Evolutionary conservation across 78 protist genomes (phyloP).

Genomic region (Bigelowiella natans): DNA sequence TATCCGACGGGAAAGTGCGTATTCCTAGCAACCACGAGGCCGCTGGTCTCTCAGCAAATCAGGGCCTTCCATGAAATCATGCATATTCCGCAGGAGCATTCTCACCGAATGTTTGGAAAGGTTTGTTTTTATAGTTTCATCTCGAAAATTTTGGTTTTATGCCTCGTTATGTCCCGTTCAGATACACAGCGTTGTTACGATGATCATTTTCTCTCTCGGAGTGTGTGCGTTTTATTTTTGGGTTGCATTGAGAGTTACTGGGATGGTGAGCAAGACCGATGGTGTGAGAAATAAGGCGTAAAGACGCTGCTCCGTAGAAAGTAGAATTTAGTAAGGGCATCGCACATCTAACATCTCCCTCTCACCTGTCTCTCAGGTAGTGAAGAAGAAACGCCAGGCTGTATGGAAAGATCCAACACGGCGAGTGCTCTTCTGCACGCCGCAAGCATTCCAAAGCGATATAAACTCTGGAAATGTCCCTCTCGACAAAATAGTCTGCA

Average conservation of each 20-base stretch:
- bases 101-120: conserved; percentile 49
- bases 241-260: no score
- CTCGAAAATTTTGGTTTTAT: no score
- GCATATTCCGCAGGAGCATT: conserved; percentile 13
- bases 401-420: not conserved
- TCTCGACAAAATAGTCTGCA: conserved; percentile 1
- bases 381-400: conserved; percentile 29
- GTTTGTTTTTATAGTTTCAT: no score
- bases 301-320: no score
- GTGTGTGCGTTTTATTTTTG: no score
- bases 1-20: conserved; percentile 69
- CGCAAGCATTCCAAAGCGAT: conserved; percentile 63
- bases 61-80: conserved; percentile 52
- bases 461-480: conserved; percentile 21
- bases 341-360: no score
- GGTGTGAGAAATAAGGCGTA: no score
- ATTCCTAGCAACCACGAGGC: conserved; percentile 90
- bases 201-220: no score
- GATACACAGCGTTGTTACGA: no score
- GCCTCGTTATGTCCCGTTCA: no score
- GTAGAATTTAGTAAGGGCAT: no score
- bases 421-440: conserved; percentile 71
- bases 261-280: no score
- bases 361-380: conserved; percentile 6
- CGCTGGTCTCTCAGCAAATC: conserved; percentile 83